phyloP scores from a whole-genome alignment of 371 early-diverging fungal species.

The Mucor piriformis region DNA sequence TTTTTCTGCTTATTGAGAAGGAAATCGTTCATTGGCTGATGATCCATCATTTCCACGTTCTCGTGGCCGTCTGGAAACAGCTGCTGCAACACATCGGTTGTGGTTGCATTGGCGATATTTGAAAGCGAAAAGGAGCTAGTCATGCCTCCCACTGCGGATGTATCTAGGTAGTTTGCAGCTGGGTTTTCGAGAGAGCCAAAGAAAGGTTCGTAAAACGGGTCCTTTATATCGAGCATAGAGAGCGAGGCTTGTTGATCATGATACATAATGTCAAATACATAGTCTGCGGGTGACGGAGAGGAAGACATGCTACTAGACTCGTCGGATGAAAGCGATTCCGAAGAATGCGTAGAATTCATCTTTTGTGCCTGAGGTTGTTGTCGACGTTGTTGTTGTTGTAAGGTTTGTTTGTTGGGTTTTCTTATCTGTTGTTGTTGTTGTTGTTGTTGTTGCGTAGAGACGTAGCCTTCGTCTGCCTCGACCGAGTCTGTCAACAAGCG shows the following conservation, averaged over 20 bases:
- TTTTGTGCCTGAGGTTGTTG: slow-evolving; percentile 4
- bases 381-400: neutral
- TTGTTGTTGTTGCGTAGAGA: slow-evolving; percentile 5
- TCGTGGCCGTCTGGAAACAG: slow-evolving; percentile 1
- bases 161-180: neutral
- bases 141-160: slow-evolving; percentile 5
- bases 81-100: slow-evolving; percentile 19
- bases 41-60: neutral
- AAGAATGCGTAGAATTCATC: slow-evolving; percentile 8
- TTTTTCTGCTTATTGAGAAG: slow-evolving; percentile 2
- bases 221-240: slow-evolving; percentile 34
- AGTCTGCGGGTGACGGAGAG: slow-evolving; percentile 47
- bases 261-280: slow-evolving; percentile 51
- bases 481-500: slow-evolving; percentile 54
- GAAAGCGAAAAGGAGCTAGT: slow-evolving; percentile 16
- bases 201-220: slow-evolving; percentile 30
- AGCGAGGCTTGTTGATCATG: slow-evolving; percentile 26
- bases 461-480: slow-evolving; percentile 34
- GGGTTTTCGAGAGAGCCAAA: no score
- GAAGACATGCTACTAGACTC: slow-evolving; percentile 47
- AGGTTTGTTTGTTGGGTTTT: slow-evolving; percentile 2
- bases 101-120: slow-evolving; percentile 11
- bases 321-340: slow-evolving; percentile 40
- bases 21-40: neutral
- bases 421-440: slow-evolving; percentile 4